Conservation (phyloP, 2,329 filamentous ascomycete genomes). For the Epicoccum sorghinum region DNA sequence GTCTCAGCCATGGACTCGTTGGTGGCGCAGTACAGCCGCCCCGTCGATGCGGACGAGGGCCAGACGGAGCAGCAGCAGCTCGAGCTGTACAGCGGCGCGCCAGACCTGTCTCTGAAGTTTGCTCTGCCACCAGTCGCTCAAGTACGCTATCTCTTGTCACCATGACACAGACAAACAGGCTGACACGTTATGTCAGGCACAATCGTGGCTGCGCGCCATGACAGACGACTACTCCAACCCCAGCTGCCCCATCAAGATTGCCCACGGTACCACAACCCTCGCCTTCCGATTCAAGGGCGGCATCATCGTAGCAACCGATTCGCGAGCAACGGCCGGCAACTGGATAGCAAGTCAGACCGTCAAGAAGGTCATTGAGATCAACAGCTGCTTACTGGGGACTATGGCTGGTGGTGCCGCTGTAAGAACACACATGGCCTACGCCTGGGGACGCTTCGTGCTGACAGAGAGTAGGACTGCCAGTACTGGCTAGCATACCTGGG, state of each 20-base stretch:
- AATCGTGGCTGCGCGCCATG: constrained; percentile 92
- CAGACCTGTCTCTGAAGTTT: constrained; percentile 88
- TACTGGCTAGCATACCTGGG: constrained; percentile 99
- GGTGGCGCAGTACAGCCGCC: constrained; percentile 87
- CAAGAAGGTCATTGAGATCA: constrained; percentile 99
- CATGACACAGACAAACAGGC: not conserved
- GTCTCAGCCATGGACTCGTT: constrained; percentile 78
- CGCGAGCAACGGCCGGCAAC: constrained; percentile 93
- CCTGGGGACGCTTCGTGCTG: constrained; percentile 6
- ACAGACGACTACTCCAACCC: constrained; percentile 98
- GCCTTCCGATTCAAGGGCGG: constrained; percentile 98
- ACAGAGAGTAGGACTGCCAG: constrained; percentile 78
- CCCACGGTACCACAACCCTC: constrained; percentile 96
- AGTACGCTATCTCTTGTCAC: constrained; percentile 55
- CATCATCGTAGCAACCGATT: constrained; percentile 98
- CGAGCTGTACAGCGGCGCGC: constrained; percentile 68
- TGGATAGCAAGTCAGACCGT: constrained; percentile 99
- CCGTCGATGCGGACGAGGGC: constrained; percentile 75
- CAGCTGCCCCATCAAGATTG: constrained; percentile 97
- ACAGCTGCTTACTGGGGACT: constrained; percentile 89
- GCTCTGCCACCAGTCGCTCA: constrained; percentile 91
- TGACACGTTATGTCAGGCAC: constrained; percentile 64
- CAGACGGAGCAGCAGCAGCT: constrained; percentile 77
- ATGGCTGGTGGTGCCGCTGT: constrained; percentile 97
- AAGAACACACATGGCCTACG: constrained; percentile 40